phyloP scores from a whole-genome alignment of 495 filamentous ascomycete genomes.

The Talaromyces ruber region DNA sequence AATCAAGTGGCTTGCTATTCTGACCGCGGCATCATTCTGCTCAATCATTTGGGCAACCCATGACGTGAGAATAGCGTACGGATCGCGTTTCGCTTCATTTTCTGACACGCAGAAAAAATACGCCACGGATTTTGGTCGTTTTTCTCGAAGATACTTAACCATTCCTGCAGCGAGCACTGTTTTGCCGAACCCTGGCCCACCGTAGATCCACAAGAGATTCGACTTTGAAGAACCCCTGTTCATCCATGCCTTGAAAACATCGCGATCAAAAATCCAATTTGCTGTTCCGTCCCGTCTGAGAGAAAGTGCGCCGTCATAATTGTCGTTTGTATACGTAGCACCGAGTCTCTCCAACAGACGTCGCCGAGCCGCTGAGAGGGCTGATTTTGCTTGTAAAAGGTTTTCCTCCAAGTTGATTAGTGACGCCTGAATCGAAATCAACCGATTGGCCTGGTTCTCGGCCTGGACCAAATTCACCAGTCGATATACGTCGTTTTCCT shows the following conservation, averaged over 20 bases:
- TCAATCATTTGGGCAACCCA: conserved; percentile 18
- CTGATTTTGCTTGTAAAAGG: neutral
- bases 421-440: neutral
- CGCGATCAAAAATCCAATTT: conserved; percentile 9
- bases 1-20: conserved; percentile 1
- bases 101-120: conserved; percentile 19
- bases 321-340: conserved; percentile 10
- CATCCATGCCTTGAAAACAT: conserved; percentile 9
- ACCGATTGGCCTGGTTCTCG: conserved; percentile 5
- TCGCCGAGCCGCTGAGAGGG: neutral
- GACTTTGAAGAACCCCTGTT: neutral
- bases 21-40: conserved; percentile 6
- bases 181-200: conserved; percentile 16
- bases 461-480: conserved; percentile 7
- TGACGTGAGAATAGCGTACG: conserved; percentile 15
- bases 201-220: conserved; percentile 13
- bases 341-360: conserved; percentile 4
- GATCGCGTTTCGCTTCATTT: conserved; percentile 11
- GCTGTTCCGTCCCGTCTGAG: conserved; percentile 9
- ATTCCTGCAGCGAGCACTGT: conserved; percentile 18
- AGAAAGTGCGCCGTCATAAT: conserved; percentile 2
- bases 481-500: conserved; percentile 45
- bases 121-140: conserved; percentile 5
- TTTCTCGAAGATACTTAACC: conserved; percentile 9
- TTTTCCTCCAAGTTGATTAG: neutral